Percentiles rank a stretch among this genome's conserved stretches.
phyloP scores from a whole-genome alignment of 1,139 yeast genomes.

The Geotrichum carabidarum region DNA sequence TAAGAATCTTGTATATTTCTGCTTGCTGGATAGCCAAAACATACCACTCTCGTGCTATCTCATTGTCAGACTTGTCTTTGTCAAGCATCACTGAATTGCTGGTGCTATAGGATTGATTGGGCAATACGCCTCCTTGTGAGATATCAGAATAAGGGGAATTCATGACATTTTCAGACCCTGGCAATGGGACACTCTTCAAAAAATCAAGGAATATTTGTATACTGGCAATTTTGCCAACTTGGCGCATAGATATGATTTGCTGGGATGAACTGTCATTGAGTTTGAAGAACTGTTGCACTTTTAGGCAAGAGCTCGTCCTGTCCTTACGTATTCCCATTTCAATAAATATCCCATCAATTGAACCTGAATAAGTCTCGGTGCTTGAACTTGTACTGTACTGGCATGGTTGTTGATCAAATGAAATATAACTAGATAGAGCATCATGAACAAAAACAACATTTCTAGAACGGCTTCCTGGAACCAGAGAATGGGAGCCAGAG shows the following conservation, averaged over 20 bases:
- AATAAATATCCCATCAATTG: conserved; percentile 10
- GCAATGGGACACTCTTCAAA: conserved; percentile 3
- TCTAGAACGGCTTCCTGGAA: neutral
- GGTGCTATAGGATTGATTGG: neutral
- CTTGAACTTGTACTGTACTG: neutral
- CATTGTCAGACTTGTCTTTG: neutral
- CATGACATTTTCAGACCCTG: neutral
- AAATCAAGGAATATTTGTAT: conserved; percentile 3
- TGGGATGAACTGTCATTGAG: conserved; percentile 10
- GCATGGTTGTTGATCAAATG: neutral
- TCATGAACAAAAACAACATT: neutral
- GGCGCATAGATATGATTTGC: conserved; percentile 8
- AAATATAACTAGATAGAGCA: neutral
- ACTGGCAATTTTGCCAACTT: conserved; percentile 9
- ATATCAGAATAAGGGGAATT: neutral
- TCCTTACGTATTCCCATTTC: neutral
- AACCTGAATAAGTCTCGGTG: neutral
- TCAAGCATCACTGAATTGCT: neutral
- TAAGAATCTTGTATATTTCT: neutral
- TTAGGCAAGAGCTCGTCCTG: neutral
- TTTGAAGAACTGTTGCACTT: conserved; percentile 7
- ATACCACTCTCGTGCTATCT: conserved; percentile 12
- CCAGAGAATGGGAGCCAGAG: neutral
- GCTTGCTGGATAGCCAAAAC: conserved; percentile 7
- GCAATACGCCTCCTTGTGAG: neutral